Evolutionary conservation across 139 green algal genomes (phyloP).

Genomic region (Deuterostichococcus epilithicus): DNA sequence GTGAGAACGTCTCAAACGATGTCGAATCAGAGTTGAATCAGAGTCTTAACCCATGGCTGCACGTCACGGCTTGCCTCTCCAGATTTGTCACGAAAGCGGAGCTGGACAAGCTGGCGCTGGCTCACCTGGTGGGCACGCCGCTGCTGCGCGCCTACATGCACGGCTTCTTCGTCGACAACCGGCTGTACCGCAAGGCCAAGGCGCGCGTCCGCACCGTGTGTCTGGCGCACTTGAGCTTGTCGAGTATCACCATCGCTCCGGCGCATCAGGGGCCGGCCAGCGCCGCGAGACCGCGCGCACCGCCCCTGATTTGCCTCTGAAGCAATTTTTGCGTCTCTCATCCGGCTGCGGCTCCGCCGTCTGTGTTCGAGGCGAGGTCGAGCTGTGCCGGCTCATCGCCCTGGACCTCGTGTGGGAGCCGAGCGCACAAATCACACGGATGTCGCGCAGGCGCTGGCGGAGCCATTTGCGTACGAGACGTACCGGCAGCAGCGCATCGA

Average conservation of each 20-base stretch:
- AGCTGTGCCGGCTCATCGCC: too few relatives aligned
- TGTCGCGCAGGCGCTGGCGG: constrained; percentile 34
- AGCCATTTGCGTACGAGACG: constrained; percentile 88
- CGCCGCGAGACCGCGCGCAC: too few relatives aligned
- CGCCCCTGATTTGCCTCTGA: too few relatives aligned
- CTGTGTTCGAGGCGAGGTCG: background rate
- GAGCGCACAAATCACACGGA: too few relatives aligned
- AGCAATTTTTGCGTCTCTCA: too few relatives aligned
- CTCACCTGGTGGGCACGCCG: constrained; percentile 85
- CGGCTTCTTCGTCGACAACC: constrained; percentile 95
- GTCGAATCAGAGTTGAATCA: too few relatives aligned
- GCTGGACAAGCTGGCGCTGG: constrained; percentile 75
- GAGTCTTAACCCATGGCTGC: background rate
- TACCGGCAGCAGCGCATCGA: constrained; percentile 80
- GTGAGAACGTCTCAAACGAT: too few relatives aligned
- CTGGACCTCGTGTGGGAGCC: too few relatives aligned
- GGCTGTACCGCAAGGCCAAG: constrained; percentile 82
- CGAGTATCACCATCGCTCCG: too few relatives aligned
- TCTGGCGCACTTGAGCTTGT: too few relatives aligned
- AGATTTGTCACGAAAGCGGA: constrained; percentile 84
- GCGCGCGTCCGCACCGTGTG: constrained; percentile 13
- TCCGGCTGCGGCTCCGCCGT: too few relatives aligned
- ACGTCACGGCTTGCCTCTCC: constrained; percentile 1
- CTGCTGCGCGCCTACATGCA: constrained; percentile 98
- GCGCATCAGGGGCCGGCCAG: too few relatives aligned